These are phyloP conservation scores for Malus sylvestris DNA, from an alignment of 306 rosid genomes.

Conservation along the genomic window DNA sequence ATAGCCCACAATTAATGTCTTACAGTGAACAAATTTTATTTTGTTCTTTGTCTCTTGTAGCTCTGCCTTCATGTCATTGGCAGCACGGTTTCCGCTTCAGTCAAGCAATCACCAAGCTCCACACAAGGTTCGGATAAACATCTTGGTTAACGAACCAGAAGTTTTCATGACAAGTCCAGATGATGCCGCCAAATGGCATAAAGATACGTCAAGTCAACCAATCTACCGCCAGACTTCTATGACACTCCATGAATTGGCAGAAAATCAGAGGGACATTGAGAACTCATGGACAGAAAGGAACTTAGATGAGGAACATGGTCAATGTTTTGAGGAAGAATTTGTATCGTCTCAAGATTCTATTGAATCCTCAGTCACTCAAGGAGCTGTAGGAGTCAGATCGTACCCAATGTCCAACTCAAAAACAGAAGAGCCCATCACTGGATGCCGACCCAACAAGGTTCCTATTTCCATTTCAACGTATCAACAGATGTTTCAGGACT, in stretches of 20 bases:
- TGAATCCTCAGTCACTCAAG: conserved; percentile 66
- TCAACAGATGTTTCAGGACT: conserved; percentile 40
- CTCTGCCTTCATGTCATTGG: conserved; percentile 94
- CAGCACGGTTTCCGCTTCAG: conserved; percentile 64
- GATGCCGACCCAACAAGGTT: conserved; percentile 26
- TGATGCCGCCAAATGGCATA: conserved; percentile 35
- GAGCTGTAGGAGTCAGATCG: conserved; percentile 37
- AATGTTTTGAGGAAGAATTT: conserved; percentile 52
- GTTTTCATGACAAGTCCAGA: conserved; percentile 32
- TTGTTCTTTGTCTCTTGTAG: conserved; percentile 41
- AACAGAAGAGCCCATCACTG: conserved; percentile 46
- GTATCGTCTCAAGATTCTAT: conserved; percentile 73
- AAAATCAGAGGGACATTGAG: conserved; percentile 28
- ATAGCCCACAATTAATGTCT: conserved; percentile 5
- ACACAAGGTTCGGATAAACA: conserved; percentile 24
- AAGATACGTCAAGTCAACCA: conserved; percentile 30
- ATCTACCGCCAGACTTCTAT: conserved; percentile 26
- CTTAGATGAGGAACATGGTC: conserved; percentile 27
- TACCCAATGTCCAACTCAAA: conserved; percentile 56
- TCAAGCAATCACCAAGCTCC: conserved; percentile 31
- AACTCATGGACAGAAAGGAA: conserved; percentile 22
- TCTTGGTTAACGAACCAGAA: conserved; percentile 39
- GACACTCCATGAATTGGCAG: conserved; percentile 28
- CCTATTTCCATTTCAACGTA: conserved; percentile 26
- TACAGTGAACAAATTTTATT: neutral